Percentiles rank a stretch among this genome's conserved stretches.
phyloP scores from a whole-genome alignment of 2,329 filamentous ascomycete species.

The Talaromyces verruculosus region DNA sequence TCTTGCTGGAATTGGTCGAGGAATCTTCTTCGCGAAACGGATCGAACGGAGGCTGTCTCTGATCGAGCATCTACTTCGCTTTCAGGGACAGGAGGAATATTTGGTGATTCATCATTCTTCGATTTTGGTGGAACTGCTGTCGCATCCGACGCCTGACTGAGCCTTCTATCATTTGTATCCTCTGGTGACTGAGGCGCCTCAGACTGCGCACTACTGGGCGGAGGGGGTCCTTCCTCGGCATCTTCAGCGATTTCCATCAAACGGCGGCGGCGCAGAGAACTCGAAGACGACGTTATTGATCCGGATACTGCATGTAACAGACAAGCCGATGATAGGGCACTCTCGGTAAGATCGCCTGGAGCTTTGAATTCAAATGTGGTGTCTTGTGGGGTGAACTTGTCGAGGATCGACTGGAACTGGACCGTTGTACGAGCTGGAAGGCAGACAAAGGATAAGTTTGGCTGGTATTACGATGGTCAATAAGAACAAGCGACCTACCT shows the following conservation, averaged over 20 bases:
- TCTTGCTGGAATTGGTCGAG: constrained; percentile 40
- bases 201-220: constrained; percentile 23
- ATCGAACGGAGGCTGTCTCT: constrained; percentile 28
- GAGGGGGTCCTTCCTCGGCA: constrained; percentile 68
- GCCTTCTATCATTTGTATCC: constrained; percentile 16
- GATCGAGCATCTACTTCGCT: constrained; percentile 26
- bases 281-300: constrained; percentile 80
- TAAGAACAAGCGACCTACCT: constrained; percentile 60
- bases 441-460: not conserved
- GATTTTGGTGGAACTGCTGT: constrained; percentile 35
- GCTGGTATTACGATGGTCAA: constrained; percentile 16
- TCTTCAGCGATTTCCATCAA: constrained; percentile 94
- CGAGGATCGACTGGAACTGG: constrained; percentile 62
- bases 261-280: constrained; percentile 72
- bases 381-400: constrained; percentile 80
- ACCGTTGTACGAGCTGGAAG: constrained; percentile 73
- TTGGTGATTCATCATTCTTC: constrained; percentile 20
- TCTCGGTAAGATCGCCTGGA: constrained; percentile 79
- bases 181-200: not conserved
- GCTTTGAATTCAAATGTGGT: constrained; percentile 74
- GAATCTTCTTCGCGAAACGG: constrained; percentile 29
- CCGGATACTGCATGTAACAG: constrained; percentile 84
- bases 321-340: constrained; percentile 81
- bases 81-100: constrained; percentile 11
- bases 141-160: constrained; percentile 37